These are phyloP conservation scores for Aspergillus coremiiformis DNA, from an alignment of 495 filamentous ascomycete genomes.

Conservation along the genomic window DNA sequence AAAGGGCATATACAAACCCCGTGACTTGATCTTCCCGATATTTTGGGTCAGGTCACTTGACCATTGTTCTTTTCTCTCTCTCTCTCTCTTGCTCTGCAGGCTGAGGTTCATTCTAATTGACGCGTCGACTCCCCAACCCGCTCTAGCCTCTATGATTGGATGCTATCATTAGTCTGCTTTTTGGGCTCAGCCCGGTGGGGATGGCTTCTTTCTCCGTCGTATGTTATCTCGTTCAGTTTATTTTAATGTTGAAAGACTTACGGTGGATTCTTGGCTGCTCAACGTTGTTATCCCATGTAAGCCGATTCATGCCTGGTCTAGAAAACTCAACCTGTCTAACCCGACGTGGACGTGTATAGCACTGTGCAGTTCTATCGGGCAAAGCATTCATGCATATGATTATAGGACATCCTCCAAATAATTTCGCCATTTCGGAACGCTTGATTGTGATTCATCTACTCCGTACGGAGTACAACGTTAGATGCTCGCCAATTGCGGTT, in stretches of 20 bases:
- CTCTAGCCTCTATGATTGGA: neutral
- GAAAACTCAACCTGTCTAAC: too few species aligned
- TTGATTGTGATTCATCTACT: neutral
- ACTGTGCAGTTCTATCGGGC: neutral
- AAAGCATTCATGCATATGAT: neutral
- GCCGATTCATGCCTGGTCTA: neutral
- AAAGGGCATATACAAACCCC: neutral
- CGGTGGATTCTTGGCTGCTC: neutral
- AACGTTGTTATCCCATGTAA: neutral
- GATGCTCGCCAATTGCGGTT: neutral
- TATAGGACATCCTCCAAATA: neutral
- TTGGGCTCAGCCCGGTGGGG: neutral
- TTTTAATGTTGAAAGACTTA: neutral
- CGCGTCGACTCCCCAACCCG: neutral
- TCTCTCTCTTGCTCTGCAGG: neutral
- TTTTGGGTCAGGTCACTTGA: neutral
- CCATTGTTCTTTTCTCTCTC: neutral
- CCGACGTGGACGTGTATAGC: too few species aligned
- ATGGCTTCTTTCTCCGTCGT: neutral
- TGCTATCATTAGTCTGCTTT: neutral
- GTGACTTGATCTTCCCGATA: neutral
- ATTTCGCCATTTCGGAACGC: neutral
- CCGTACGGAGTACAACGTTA: too few species aligned
- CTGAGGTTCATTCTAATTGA: too few species aligned
- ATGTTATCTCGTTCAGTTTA: neutral